Percentiles rank a stretch among this genome's conserved stretches.
Conservation (phyloP, 2,329 filamentous ascomycete species). For the Clarireedia hainanense region DNA sequence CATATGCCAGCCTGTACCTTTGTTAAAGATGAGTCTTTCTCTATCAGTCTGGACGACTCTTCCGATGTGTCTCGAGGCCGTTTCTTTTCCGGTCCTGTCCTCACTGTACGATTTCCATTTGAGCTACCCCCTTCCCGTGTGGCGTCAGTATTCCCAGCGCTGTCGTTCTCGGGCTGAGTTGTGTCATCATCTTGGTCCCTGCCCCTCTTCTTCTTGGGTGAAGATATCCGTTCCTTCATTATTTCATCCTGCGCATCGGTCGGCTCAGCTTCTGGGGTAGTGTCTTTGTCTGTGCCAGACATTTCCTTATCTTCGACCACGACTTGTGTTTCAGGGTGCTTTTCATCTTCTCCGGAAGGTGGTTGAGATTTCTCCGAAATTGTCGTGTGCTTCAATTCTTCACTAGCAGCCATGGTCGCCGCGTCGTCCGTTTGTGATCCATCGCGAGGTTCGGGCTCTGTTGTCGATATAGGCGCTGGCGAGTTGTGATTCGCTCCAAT, state of each 20-base stretch:
- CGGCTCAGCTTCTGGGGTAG: constrained; percentile 28
- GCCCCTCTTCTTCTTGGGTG: constrained; percentile 58
- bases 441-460: constrained; percentile 15
- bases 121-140: constrained; percentile 36
- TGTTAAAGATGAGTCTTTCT: constrained; percentile 16
- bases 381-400: constrained; percentile 56
- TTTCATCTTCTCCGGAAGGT: constrained; percentile 47
- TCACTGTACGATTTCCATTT: constrained; percentile 28
- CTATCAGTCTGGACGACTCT: constrained; percentile 17
- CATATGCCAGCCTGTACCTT: constrained; percentile 13
- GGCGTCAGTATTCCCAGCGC: constrained; percentile 31
- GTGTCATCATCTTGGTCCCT: constrained; percentile 37
- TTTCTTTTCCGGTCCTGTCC: constrained; percentile 59
- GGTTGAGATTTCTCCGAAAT: constrained; percentile 44
- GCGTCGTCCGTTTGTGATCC: constrained; percentile 42
- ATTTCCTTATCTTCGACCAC: constrained; percentile 26
- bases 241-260: constrained; percentile 34
- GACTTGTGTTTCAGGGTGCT: constrained; percentile 21
- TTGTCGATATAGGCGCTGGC: constrained; percentile 19
- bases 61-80: constrained; percentile 43
- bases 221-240: constrained; percentile 44
- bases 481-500: constrained; percentile 23
- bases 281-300: constrained; percentile 18
- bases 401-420: constrained; percentile 54
- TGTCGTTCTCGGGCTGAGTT: constrained; percentile 29